These are phyloP conservation scores for Neurospora sp. DNA, from an alignment of 2,329 filamentous ascomycete species.

Conservation along the genomic window DNA sequence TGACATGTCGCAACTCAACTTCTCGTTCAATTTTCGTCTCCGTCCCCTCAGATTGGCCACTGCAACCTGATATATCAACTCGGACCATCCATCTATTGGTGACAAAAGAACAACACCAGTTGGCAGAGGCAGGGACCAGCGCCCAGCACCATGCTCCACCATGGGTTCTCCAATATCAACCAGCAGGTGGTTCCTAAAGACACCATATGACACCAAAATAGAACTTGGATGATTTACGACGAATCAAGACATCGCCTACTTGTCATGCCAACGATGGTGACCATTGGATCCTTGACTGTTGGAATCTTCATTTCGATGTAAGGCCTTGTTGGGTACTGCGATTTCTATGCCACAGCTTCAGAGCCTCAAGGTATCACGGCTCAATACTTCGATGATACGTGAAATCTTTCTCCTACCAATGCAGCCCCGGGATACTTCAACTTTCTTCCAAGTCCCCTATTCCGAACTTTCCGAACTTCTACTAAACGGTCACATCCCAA, in stretches of 20 bases:
- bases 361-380: background rate
- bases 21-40: background rate
- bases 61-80: background rate
- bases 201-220: background rate
- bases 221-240: background rate
- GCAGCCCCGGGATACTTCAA: no score
- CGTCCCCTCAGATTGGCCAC: background rate
- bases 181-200: background rate
- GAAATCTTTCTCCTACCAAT: background rate
- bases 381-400: background rate
- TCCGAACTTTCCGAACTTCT: background rate
- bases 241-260: background rate
- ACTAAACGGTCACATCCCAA: background rate
- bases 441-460: background rate
- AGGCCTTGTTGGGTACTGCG: background rate
- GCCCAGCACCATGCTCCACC: background rate
- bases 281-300: background rate
- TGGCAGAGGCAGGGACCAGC: background rate
- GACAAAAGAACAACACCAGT: background rate
- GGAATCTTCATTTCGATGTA: background rate
- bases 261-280: background rate
- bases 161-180: background rate
- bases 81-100: no score
- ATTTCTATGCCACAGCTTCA: background rate
- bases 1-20: background rate